Evolutionary conservation across 1,284 basidiomycete genomes (phyloP), one percentile per base, ranked within the genome.

Genomic region (Sanghuangporus sanghuang): DNA sequence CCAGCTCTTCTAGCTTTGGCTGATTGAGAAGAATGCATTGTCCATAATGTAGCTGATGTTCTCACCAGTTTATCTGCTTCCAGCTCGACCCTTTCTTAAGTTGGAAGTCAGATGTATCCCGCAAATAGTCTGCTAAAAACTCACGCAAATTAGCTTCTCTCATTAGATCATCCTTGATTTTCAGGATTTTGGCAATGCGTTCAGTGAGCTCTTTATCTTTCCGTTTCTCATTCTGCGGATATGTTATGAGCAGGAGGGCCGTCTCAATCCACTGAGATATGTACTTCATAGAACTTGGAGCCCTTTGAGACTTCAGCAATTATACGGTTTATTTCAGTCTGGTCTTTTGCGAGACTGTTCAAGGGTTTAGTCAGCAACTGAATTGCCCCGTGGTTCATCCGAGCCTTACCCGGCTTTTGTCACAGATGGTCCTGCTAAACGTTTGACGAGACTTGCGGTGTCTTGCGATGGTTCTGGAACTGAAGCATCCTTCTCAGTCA

Each of bases 221-320:
- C 69, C 83, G 81, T 73, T 90, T 91, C 78, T 95, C 92, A 69
- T 93, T 91, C 85, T 93, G 66, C 35, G 57, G 36, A 23, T 5
- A 16, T 6, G 16, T 38, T 27, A 8, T 21, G 16, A 61, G 35
- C 16, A 35, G 23, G 11, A 2, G n/a, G 11, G 38, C 88, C 23
- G 83, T 82, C 70, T 92, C 5, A 11, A 18, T 54, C n/a, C 16
- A 2, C 32, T 8, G 53, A 2, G 4, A 4, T 6, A 63, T 78
- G 68, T 70, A 84, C 90, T 77, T 93, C 88, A 71, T 92, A 93
- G 73, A 90, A 93, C 72, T 90, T 90, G 44, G 90, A 92, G 1
- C 91, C 91, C 69, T 90, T 92, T 1, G 90, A 92, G 16, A 82
- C 90, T 63, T 92, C 89, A 1, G 89, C 88, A 64, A 93, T 93